phyloP scores from a whole-genome alignment of 1,139 yeast species.

The Suhomyces bribrorum region DNA sequence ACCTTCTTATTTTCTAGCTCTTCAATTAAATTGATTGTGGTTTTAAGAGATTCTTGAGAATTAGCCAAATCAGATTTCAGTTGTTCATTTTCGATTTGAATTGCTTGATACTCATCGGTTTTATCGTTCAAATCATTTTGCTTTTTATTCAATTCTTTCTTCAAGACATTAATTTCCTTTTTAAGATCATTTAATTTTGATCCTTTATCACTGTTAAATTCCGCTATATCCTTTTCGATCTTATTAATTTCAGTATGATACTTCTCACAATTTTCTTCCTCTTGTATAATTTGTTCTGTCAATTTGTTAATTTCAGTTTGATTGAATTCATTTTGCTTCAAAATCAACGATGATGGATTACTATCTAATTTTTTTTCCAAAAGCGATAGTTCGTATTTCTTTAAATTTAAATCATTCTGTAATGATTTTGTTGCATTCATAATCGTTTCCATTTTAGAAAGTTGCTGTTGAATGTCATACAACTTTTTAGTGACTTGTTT shows the following conservation, averaged over 20 bases:
- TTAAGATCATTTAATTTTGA: constrained; percentile 73
- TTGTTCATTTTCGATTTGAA: constrained; percentile 75
- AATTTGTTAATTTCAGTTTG: constrained; percentile 52
- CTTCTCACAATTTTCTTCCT: constrained; percentile 27
- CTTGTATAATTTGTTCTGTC: constrained; percentile 36
- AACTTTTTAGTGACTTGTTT: constrained; percentile 42
- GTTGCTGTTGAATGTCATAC: constrained; percentile 37
- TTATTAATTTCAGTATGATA: constrained; percentile 47
- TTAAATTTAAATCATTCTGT: constrained; percentile 66
- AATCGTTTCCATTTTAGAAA: constrained; percentile 48
- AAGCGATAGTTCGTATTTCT: constrained; percentile 66
- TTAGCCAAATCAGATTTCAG: constrained; percentile 55
- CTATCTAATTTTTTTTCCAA: constrained; percentile 60
- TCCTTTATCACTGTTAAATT: constrained; percentile 78
- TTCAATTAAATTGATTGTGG: constrained; percentile 32
- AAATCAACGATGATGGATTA: constrained; percentile 59
- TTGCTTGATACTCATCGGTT: constrained; percentile 59
- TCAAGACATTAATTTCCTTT: constrained; percentile 49
- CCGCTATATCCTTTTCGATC: constrained; percentile 78
- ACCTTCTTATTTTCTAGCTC: constrained; percentile 41
- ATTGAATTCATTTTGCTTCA: constrained; percentile 52
- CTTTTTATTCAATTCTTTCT: constrained; percentile 37
- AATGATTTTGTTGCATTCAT: constrained; percentile 56
- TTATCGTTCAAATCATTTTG: constrained; percentile 47
- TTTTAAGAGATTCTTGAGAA: constrained; percentile 43